Evolutionary conservation across 306 rosid genomes (phyloP), one percentile per base, ranked within the genome.

Genomic region (Citrullus amarus): DNA sequence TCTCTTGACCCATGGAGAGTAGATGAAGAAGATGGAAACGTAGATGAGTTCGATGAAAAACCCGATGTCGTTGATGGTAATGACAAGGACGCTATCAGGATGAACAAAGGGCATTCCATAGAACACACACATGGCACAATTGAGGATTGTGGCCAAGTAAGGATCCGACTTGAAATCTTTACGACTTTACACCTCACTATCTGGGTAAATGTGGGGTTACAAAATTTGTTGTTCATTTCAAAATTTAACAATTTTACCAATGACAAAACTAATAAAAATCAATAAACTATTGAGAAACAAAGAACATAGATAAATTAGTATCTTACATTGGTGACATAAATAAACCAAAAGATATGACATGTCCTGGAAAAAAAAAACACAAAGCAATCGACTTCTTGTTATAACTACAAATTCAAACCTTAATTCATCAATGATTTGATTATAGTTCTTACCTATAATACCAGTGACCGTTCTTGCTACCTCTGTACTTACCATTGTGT

Each of bases 281-380:
- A 57, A 25, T 32, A 28, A 59, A 1, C 15, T 30, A 25, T 48
- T 11, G 53, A 50, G 6, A 3, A 50, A 50, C 14, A 50, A 56
- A 51, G 17, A 51, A 51, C 3, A 51, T 14, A 51, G 61, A 56
- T 10, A 53, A 17, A 34, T 9, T 30, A 51, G 56, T 13, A n/a
- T 34, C 66, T 89, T 92, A 92, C 97, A 88, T n/a, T 0, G 99
- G 99, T 2, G 99, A 91, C 75, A 85, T 43, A 83, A 89, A 95
- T 41, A 95, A 75, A 15, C 88, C 39, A 68, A 95, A 83, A 25
- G 99, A 91, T 68, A 91, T 84, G 20, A 86, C 34, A 88, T 95
- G 92, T 82, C 99, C 99, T 95, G 90, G 69, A 83, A 77, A 73
- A 44, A 32, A 57, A 65, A 17, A 6, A 77, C 15, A 32, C 9